Evolutionary conservation across 1,284 basidiomycete genomes (phyloP).

Genomic region (Heterobasidion occidentale): DNA sequence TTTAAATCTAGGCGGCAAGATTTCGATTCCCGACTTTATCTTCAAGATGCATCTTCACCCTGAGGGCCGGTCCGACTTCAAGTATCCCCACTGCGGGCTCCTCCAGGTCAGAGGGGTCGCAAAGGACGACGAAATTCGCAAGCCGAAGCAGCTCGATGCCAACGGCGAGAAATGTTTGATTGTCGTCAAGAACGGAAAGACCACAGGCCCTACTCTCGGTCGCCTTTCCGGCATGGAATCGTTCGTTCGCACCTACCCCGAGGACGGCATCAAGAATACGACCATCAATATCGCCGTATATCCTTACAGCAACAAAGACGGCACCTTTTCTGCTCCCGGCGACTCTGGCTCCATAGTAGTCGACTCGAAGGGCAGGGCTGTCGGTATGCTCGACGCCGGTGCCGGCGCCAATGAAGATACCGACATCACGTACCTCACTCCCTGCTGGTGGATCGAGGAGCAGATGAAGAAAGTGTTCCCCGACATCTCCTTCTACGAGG

Average conservation of each 20-base stretch:
- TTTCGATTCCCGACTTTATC: not conserved
- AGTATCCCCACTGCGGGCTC: constrained; percentile 20
- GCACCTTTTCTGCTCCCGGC: constrained; percentile 14
- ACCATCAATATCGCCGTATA: constrained; percentile 12
- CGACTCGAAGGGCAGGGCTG: constrained; percentile 6
- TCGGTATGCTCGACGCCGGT: constrained; percentile 15
- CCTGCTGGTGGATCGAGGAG: constrained; percentile 10
- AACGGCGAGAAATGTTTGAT: constrained; percentile 15
- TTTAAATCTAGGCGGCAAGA: not conserved
- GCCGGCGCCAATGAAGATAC: constrained; percentile 4
- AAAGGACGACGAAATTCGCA: constrained; percentile 15
- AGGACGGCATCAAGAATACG: constrained; percentile 2
- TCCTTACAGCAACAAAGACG: constrained; percentile 10
- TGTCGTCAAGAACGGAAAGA: constrained; percentile 20
- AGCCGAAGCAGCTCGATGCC: constrained; percentile 17
- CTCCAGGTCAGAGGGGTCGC: constrained; percentile 18
- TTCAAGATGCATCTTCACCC: not conserved
- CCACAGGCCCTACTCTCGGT: constrained; percentile 22
- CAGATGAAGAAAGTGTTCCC: constrained; percentile 10
- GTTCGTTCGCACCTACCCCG: constrained; percentile 11
- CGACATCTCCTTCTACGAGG: constrained; percentile 7
- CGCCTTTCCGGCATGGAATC: constrained; percentile 15
- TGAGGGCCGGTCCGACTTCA: not conserved
- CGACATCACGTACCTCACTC: constrained; percentile 13
- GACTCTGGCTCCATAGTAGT: constrained; percentile 17